Percentiles rank a stretch among this genome's conserved stretches.
Evolutionary conservation across 169 alveolate genomes (phyloP).

Genomic region (Hepatocystis sp.): DNA sequence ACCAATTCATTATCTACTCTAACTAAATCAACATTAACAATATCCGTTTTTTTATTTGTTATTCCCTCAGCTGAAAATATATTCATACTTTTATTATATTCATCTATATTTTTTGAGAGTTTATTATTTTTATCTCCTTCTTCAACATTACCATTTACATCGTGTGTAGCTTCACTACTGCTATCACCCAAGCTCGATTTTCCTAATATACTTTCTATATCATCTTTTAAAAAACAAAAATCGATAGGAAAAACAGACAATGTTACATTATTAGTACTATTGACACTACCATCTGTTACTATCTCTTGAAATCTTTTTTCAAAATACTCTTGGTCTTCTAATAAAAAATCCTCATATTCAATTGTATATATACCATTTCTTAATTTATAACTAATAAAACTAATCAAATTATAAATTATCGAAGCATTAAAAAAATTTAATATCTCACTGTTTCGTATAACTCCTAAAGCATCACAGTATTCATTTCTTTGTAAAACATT

Average conservation of each 20-base stretch:
- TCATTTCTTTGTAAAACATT: constrained; percentile 17
- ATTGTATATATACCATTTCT: constrained; percentile 12
- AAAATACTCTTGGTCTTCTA: constrained; percentile 23
- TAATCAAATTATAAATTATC: constrained; percentile 43
- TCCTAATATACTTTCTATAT: too few species aligned
- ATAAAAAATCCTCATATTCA: constrained; percentile 43
- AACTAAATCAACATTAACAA: constrained; percentile 14
- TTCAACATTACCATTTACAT: too few species aligned
- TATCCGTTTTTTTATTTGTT: not conserved
- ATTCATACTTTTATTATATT: too few species aligned
- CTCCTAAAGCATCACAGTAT: constrained; percentile 10
- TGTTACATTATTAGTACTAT: too few species aligned
- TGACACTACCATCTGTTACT: constrained; percentile 1
- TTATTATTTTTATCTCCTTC: too few species aligned
- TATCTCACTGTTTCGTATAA: constrained; percentile 20
- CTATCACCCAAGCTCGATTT: too few species aligned
- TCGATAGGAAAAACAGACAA: constrained; percentile 28
- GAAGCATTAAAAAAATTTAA: constrained; percentile 66
- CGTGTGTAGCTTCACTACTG: too few species aligned
- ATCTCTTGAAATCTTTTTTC: constrained; percentile 18
- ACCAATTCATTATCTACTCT: constrained; percentile 37
- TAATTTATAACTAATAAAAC: constrained; percentile 33
- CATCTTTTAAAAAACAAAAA: constrained; percentile 37
- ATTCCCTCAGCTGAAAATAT: too few species aligned
- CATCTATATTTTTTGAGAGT: too few species aligned